phyloP scores from a whole-genome alignment of 495 filamentous ascomycete genomes.

The Entonaema liquescens region DNA sequence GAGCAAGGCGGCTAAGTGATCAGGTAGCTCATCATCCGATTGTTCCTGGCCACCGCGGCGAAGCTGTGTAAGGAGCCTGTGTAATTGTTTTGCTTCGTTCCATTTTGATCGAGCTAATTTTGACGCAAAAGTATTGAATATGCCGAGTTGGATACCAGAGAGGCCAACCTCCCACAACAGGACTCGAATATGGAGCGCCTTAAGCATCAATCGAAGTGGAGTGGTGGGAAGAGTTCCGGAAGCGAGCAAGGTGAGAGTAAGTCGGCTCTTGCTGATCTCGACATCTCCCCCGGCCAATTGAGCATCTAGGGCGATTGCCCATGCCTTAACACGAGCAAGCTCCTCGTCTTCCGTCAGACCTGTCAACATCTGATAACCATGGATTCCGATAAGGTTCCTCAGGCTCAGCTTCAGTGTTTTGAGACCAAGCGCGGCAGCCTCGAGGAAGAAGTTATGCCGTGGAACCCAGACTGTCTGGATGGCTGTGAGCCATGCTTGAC shows the following conservation, averaged over 20 bases:
- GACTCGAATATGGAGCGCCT: slow-evolving; percentile 89
- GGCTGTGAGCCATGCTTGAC: slow-evolving; percentile 92
- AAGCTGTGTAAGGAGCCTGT: slow-evolving; percentile 64
- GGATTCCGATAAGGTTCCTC: slow-evolving; percentile 79
- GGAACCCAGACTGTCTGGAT: slow-evolving; percentile 96
- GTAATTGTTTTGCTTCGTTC: slow-evolving; percentile 76
- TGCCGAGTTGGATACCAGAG: slow-evolving; percentile 66
- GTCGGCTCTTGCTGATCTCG: slow-evolving; percentile 85
- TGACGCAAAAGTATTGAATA: slow-evolving; percentile 71
- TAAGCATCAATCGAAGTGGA: slow-evolving; percentile 87
- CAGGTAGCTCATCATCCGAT: slow-evolving; percentile 71
- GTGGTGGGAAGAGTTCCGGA: slow-evolving; percentile 87
- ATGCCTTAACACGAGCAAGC: slow-evolving; percentile 85
- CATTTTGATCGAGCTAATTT: slow-evolving; percentile 78
- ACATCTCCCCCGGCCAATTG: slow-evolving; percentile 93
- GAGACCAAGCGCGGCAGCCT: slow-evolving; percentile 79
- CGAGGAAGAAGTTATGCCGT: slow-evolving; percentile 81
- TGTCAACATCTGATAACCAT: slow-evolving; percentile 77
- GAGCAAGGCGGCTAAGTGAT: slow-evolving; percentile 76
- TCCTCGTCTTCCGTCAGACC: slow-evolving; percentile 88
- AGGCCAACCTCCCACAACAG: slow-evolving; percentile 81
- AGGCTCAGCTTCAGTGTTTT: slow-evolving; percentile 83
- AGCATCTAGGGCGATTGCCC: slow-evolving; percentile 93
- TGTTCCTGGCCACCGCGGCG: slow-evolving; percentile 53
- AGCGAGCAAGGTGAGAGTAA: slow-evolving; percentile 87